phyloP scores from a whole-genome alignment of 1,284 basidiomycete genomes.

The Takashimella tepidaria region DNA sequence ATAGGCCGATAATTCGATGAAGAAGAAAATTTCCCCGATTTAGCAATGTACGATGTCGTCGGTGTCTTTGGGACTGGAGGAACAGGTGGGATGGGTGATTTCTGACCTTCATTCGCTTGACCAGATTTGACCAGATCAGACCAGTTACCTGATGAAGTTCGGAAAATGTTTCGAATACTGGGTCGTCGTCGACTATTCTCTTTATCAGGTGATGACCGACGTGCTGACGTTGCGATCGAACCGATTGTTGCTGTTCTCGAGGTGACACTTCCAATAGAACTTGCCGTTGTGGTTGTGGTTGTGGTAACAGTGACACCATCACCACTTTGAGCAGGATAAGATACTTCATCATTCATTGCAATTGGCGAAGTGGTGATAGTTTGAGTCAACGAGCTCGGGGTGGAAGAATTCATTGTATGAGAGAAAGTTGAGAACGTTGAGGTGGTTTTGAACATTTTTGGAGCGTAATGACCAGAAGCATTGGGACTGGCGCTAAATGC shows the following conservation, averaged over 20 bases:
- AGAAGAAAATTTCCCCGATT: no score
- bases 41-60: not conserved
- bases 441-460: no score
- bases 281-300: no score
- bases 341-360: no score
- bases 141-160: slow-evolving; percentile 39
- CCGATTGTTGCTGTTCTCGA: slow-evolving; percentile 6
- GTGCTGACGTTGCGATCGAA: not conserved
- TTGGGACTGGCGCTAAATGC: no score
- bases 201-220: slow-evolving; percentile 1
- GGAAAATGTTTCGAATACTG: slow-evolving; percentile 35
- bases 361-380: no score
- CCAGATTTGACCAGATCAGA: slow-evolving; percentile 24
- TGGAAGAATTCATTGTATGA: slow-evolving; percentile 1
- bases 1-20: not conserved
- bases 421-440: not conserved
- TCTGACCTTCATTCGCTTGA: not conserved
- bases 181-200: slow-evolving; percentile 21
- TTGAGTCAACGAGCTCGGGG: not conserved
- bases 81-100: not conserved
- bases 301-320: no score
- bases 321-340: no score
- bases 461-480: no score
- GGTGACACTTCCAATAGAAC: no score
- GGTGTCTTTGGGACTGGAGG: not conserved